These are phyloP conservation scores for Primulina huaijiensis DNA, from an alignment of 257 asterid genomes.

Conservation along the genomic window DNA sequence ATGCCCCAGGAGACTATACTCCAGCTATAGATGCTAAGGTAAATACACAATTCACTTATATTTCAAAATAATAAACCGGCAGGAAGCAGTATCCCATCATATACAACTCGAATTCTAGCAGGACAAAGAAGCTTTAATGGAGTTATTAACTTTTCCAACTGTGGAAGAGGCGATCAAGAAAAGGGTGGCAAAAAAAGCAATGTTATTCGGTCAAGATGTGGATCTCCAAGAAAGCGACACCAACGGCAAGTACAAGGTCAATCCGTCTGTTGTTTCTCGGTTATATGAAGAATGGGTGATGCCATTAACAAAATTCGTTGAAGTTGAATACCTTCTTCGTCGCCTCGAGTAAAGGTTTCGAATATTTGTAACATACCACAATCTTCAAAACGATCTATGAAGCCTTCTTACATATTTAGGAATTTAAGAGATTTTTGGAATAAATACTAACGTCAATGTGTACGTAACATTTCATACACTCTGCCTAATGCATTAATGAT, in stretches of 20 bases:
- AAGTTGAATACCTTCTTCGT: constrained; percentile 78
- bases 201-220: constrained; percentile 64
- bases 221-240: constrained; percentile 29
- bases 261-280: constrained; percentile 49
- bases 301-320: constrained; percentile 74
- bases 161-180: constrained; percentile 74
- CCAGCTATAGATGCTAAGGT: constrained; percentile 76
- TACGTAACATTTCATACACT: neutral
- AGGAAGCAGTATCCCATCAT: neutral
- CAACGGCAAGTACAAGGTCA: constrained; percentile 48
- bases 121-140: constrained; percentile 75
- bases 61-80: neutral
- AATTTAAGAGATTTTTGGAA: neutral
- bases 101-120: constrained; percentile 23
- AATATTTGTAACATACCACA: neutral
- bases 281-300: constrained; percentile 77
- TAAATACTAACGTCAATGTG: neutral
- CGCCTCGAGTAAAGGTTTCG: constrained; percentile 44
- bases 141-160: constrained; percentile 57
- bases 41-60: neutral
- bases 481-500: neutral
- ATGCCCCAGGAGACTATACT: constrained; percentile 53
- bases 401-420: neutral
- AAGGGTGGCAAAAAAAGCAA: constrained; percentile 79
- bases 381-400: neutral